Conservation (phyloP, 1,284 basidiomycete genomes). For the Puccinia horiana region DNA sequence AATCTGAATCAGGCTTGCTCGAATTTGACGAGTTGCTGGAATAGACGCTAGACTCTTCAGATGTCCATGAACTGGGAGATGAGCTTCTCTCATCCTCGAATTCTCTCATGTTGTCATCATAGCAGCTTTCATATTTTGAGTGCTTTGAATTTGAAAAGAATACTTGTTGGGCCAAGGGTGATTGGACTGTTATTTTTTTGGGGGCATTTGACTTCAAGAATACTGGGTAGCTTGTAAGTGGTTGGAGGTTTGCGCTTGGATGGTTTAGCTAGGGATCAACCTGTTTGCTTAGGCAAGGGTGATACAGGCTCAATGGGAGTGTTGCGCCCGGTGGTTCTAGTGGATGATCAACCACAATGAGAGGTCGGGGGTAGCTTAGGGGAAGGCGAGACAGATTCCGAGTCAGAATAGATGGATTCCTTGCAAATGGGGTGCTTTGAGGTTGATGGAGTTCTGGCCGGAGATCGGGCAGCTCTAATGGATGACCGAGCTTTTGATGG, state of each 20-base stretch:
- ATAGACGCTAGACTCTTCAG: background rate
- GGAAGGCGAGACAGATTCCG: background rate
- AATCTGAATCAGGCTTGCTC: background rate
- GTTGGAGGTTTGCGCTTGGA: background rate
- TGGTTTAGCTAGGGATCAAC: background rate
- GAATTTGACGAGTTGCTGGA: background rate
- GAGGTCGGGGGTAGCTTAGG: background rate
- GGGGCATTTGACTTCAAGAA: background rate
- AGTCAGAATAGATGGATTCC: too few species aligned
- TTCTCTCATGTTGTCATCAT: too few species aligned
- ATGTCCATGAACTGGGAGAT: background rate
- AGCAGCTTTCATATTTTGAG: background rate
- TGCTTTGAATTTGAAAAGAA: background rate
- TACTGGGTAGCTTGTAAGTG: background rate
- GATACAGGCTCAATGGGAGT: background rate
- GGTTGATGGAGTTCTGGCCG: constrained; percentile 1
- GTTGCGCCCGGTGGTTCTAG: background rate
- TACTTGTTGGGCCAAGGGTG: background rate
- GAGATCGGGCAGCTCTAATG: background rate
- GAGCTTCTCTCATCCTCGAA: background rate
- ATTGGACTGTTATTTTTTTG: background rate
- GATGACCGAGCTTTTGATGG: background rate
- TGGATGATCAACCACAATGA: background rate
- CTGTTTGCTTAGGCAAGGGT: background rate
- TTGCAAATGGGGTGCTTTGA: too few species aligned